Evolutionary conservation across 2,329 filamentous ascomycete species (phyloP).

Genomic region (Aspergillus sp.): DNA sequence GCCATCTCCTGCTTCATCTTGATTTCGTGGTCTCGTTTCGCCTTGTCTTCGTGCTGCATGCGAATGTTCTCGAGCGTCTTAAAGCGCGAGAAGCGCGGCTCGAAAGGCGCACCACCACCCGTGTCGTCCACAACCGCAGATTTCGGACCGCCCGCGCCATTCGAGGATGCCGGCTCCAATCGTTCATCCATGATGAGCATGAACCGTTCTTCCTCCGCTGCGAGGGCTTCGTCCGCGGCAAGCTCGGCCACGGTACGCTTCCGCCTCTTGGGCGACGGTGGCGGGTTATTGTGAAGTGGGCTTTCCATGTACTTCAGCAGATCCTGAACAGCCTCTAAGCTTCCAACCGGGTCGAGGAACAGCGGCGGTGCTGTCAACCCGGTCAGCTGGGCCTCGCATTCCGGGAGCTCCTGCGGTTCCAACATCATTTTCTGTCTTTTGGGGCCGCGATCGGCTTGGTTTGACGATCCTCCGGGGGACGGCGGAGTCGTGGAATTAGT

Average conservation of each 20-base stretch:
- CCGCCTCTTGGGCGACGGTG: slow-evolving; percentile 81
- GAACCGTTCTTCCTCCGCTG: slow-evolving; percentile 83
- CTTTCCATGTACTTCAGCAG: slow-evolving; percentile 72
- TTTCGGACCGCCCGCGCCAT: slow-evolving; percentile 57
- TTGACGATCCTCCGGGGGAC: slow-evolving; percentile 69
- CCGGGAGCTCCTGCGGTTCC: slow-evolving; percentile 69
- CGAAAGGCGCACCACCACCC: slow-evolving; percentile 70
- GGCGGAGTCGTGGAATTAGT: slow-evolving; percentile 51
- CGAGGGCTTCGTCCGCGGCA: slow-evolving; percentile 88
- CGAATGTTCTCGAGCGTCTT: slow-evolving; percentile 88
- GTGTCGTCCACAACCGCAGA: slow-evolving; percentile 73
- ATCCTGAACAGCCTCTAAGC: slow-evolving; percentile 65
- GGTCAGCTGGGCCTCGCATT: slow-evolving; percentile 74
- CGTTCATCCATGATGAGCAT: slow-evolving; percentile 92
- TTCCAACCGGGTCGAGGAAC: slow-evolving; percentile 73
- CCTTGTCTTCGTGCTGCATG: slow-evolving; percentile 70
- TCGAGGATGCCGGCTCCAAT: slow-evolving; percentile 60
- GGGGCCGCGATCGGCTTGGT: slow-evolving; percentile 55
- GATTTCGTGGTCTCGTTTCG: slow-evolving; percentile 48
- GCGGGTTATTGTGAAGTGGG: slow-evolving; percentile 71
- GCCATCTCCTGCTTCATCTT: slow-evolving; percentile 51
- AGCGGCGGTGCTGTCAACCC: slow-evolving; percentile 72
- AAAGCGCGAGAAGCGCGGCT: slow-evolving; percentile 84
- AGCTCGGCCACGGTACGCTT: slow-evolving; percentile 95
- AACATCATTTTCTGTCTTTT: slow-evolving; percentile 77